phyloP scores from a whole-genome alignment of 2,329 filamentous ascomycete species.

The Xylaria polymorpha region DNA sequence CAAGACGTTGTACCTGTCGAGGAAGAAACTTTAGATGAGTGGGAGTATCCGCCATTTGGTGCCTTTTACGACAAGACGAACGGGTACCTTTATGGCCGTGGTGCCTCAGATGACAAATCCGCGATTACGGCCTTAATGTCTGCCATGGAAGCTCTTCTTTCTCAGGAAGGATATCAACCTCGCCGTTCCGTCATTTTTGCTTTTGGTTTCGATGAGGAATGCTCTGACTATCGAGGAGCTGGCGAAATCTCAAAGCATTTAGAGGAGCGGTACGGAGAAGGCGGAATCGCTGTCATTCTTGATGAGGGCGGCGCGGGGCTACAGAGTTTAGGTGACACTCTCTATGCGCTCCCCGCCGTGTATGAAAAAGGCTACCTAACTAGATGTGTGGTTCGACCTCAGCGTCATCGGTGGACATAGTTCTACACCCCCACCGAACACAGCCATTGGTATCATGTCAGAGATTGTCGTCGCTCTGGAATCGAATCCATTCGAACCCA shows the following conservation, averaged over 20 bases:
- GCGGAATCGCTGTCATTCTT: conserved; percentile 20
- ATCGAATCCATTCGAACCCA: conserved; percentile 15
- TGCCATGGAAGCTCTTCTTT: conserved; percentile 23
- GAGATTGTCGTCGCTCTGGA: conserved; percentile 18
- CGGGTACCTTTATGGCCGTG: conserved; percentile 17
- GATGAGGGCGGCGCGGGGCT: conserved; percentile 18
- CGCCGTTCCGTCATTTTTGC: conserved; percentile 21
- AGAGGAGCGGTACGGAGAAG: conserved; percentile 17
- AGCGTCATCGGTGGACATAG: conserved; percentile 18
- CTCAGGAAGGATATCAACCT: conserved; percentile 18
- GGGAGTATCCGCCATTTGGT: conserved; percentile 17
- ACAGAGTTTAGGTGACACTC: conserved; percentile 7
- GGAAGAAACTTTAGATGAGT: conserved; percentile 8
- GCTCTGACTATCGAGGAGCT: conserved; percentile 20
- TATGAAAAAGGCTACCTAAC: conserved; percentile 29
- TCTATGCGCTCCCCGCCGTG: conserved; percentile 22
- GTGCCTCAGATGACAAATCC: conserved; percentile 24
- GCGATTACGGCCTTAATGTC: conserved; percentile 23
- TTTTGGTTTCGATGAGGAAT: conserved; percentile 29
- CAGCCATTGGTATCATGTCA: conserved; percentile 23
- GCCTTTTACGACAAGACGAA: conserved; percentile 8
- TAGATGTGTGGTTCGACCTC: conserved; percentile 22
- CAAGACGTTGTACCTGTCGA: conserved; percentile 28
- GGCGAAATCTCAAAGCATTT: conserved; percentile 19
- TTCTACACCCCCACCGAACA: conserved; percentile 14